Evolutionary conservation across 352 stramenopile genomes (phyloP).

Genomic region (Globisporangium megalacanthum): DNA sequence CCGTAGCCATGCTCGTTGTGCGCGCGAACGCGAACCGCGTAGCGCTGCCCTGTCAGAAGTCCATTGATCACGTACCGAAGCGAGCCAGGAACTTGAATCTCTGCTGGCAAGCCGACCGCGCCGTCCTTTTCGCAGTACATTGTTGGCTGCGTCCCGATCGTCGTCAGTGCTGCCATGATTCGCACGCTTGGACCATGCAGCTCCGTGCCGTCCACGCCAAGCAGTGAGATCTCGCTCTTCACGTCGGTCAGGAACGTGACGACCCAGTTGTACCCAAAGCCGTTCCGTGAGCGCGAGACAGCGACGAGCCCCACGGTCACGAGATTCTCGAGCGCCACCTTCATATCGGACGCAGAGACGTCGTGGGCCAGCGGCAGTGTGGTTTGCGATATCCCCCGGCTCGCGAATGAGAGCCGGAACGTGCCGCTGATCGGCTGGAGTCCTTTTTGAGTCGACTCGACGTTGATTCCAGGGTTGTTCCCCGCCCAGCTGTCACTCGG

Average conservation of each 20-base stretch:
- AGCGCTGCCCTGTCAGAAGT: slow-evolving; percentile 51
- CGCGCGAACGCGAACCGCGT: slow-evolving; percentile 55
- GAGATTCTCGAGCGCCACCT: slow-evolving; percentile 86
- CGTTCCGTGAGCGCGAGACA: slow-evolving; percentile 85
- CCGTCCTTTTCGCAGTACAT: slow-evolving; percentile 72
- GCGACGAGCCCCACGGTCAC: slow-evolving; percentile 85
- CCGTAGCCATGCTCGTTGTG: slow-evolving; percentile 63
- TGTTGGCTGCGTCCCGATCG: slow-evolving; percentile 59
- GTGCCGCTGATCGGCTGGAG: slow-evolving; percentile 90
- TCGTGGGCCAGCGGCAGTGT: slow-evolving; percentile 87
- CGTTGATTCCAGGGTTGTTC: slow-evolving; percentile 88
- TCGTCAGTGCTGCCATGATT: slow-evolving; percentile 67
- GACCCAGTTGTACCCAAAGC: slow-evolving; percentile 94
- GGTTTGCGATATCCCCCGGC: slow-evolving; percentile 64
- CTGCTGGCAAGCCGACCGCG: slow-evolving; percentile 20
- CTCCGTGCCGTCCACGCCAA: slow-evolving; percentile 88
- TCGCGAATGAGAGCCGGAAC: slow-evolving; percentile 78
- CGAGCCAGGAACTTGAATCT: slow-evolving; percentile 25
- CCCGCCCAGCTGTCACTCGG: slow-evolving; percentile 91
- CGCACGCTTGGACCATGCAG: slow-evolving; percentile 88
- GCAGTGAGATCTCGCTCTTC: slow-evolving; percentile 65
- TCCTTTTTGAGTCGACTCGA: slow-evolving; percentile 75
- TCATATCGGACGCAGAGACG: slow-evolving; percentile 72
- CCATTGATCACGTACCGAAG: slow-evolving; percentile 34
- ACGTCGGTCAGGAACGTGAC: slow-evolving; percentile 91